Base-by-base conservation (phyloP, 2,329 filamentous ascomycete genomes). In the Cercospora sojina region DNA sequence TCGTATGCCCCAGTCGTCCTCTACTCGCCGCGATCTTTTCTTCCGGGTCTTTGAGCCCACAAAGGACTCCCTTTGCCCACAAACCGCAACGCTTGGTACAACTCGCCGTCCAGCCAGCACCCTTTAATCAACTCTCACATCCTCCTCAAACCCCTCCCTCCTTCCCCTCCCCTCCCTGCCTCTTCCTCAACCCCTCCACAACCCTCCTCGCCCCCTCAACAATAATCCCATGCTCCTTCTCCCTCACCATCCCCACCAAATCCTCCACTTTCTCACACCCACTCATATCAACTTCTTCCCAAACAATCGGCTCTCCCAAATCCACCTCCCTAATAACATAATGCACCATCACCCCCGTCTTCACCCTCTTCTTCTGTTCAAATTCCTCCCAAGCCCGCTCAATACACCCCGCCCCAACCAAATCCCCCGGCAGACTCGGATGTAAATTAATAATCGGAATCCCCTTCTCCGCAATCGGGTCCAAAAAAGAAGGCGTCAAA, bases 341-440 rank as follows among this genome's bases (percentile, higher is more conserved):
- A 80, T 97, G 93, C 16, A 92, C 88, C 93, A 96, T 97, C 62
- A 96, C 89, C 0, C 93, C 93, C 0, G 87, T 93, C 70, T 84
- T 85, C 70, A 85, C 85, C 71, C 90, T 84, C 73, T 88, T 86
- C 9, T 92, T 85, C 69, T 85, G 85, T 75, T 88, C 79, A 76
- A 91, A 93, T 65, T 91, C 92, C 56, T 86, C 84, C 79, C 88
- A 92, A 3, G 93, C 92, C 25, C 91, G 84, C 73, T 90, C 87
- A 72, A 97, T 96, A 16, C 92, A 93, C 70, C 72, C 64, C 31
- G 77, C 76, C 4, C 93, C 93, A 71, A 93, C 90, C 76, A 92
- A 93, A 73, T 88, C 85, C 1, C 90, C 90, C 74, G 85, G 90
- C 47, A 91, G 78, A 3, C 90, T 88, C 10, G 92, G 92, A 75